Conservation (phyloP, 2,329 filamentous ascomycete species). For the Alternaria conjuncta region DNA sequence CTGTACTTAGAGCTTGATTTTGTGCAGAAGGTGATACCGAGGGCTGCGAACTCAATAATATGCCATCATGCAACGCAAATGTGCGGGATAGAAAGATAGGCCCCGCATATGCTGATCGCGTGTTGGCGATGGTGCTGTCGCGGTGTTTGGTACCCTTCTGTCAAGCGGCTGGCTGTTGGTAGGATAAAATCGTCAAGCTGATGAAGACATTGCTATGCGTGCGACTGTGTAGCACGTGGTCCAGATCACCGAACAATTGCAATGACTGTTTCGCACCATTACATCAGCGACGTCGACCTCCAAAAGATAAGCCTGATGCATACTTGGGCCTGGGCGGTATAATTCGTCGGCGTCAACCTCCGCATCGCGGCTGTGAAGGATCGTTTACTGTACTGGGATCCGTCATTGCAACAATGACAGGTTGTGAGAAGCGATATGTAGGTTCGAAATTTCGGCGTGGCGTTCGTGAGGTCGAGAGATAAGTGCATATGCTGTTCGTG, state of each 20-base stretch:
- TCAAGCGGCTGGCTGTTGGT: not conserved
- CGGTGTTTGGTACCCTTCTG: not conserved
- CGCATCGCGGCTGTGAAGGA: slow-evolving; percentile 21
- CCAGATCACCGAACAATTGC: not conserved
- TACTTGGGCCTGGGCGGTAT: slow-evolving; percentile 1
- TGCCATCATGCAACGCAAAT: not conserved
- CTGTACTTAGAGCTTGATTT: not conserved
- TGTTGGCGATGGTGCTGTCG: not conserved
- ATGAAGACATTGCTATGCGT: not conserved
- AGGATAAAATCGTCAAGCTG: not conserved
- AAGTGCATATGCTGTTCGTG: too few relatives aligned
- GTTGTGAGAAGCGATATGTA: not conserved
- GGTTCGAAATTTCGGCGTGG: not conserved
- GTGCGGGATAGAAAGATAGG: not conserved
- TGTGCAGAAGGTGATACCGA: not conserved
- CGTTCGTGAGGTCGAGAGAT: not conserved
- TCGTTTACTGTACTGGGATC: slow-evolving; percentile 13
- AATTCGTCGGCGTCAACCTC: slow-evolving; percentile 12
- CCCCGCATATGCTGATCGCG: not conserved
- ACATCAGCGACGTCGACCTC: not conserved
- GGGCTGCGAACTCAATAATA: not conserved
- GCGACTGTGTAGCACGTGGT: not conserved
- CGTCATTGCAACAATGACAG: slow-evolving; percentile 11
- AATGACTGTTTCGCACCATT: not conserved
- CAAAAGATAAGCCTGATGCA: not conserved